These are phyloP conservation scores for Zygosaccharomyces pseudobailii DNA, from an alignment of 1,139 yeast species.

Conservation along the genomic window DNA sequence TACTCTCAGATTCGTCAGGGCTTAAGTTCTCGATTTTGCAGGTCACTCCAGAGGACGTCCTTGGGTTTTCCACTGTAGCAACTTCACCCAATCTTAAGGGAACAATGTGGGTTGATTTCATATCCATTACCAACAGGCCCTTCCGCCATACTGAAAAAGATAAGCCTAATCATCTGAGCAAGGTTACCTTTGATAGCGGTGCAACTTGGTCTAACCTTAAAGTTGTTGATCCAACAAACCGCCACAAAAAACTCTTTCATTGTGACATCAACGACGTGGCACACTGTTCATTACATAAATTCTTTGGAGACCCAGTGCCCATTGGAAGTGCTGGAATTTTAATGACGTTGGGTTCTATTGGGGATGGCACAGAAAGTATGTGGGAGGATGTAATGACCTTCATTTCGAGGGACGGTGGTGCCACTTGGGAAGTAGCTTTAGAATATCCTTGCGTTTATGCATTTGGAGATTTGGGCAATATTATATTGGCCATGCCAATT, in stretches of 20 bases:
- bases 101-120: conserved; percentile 11
- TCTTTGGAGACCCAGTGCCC: conserved; percentile 37
- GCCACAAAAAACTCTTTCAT: conserved; percentile 40
- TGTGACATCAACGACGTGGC: conserved; percentile 62
- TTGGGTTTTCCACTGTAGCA: conserved; percentile 8
- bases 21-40: conserved; percentile 21
- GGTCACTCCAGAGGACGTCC: conserved; percentile 8
- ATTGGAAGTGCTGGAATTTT: conserved; percentile 73
- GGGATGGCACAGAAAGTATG: conserved; percentile 35
- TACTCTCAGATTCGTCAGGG: conserved; percentile 31
- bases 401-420: conserved; percentile 75
- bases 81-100: conserved; percentile 17
- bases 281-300: conserved; percentile 38
- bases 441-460: conserved; percentile 54
- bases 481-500: conserved; percentile 53
- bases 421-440: conserved; percentile 57
- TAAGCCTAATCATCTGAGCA: conserved; percentile 34
- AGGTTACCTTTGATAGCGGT: conserved; percentile 63
- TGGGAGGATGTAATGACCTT: conserved; percentile 41
- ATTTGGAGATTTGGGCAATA: conserved; percentile 79
- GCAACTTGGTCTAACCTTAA: conserved; percentile 53
- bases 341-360: conserved; percentile 54
- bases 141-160: not conserved
- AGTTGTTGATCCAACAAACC: conserved; percentile 41
- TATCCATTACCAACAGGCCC: not conserved